Conservation (phyloP, 257 asterid species). For the Solanum ahanhuiri region DNA sequence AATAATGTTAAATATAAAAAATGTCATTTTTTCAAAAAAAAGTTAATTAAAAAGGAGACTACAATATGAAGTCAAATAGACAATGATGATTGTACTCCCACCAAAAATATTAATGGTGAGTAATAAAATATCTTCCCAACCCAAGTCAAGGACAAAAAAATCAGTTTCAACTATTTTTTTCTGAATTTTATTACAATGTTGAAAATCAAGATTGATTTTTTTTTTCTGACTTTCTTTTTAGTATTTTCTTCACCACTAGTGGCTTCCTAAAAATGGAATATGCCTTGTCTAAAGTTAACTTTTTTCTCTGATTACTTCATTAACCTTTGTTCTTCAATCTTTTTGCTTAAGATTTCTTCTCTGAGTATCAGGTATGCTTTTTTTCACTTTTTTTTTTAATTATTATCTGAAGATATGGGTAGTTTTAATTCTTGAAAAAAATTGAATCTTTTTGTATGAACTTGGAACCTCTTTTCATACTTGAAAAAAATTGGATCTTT, state of each 20-base stretch:
- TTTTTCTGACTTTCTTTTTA: background rate
- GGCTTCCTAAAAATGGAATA: background rate
- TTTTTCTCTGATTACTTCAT: background rate
- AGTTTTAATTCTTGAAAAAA: background rate
- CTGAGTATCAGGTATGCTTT: background rate
- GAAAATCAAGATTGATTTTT: background rate
- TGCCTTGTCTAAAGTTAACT: background rate
- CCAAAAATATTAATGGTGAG: background rate
- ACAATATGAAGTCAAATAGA: background rate
- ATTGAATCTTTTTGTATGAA: background rate
- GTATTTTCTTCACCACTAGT: background rate
- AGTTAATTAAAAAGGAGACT: background rate
- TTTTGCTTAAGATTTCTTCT: background rate
- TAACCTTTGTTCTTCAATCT: background rate
- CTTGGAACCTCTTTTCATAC: background rate
- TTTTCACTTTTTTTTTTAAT: background rate
- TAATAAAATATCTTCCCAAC: background rate
- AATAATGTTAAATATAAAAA: background rate
- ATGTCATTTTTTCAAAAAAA: background rate
- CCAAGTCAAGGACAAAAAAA: background rate
- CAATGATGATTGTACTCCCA: background rate
- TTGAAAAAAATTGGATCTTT: background rate
- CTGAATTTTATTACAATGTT: background rate
- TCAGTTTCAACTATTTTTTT: background rate
- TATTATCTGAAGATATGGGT: background rate